phyloP scores from a whole-genome alignment of 495 filamentous ascomycete genomes.

The Patellaria atrata region DNA sequence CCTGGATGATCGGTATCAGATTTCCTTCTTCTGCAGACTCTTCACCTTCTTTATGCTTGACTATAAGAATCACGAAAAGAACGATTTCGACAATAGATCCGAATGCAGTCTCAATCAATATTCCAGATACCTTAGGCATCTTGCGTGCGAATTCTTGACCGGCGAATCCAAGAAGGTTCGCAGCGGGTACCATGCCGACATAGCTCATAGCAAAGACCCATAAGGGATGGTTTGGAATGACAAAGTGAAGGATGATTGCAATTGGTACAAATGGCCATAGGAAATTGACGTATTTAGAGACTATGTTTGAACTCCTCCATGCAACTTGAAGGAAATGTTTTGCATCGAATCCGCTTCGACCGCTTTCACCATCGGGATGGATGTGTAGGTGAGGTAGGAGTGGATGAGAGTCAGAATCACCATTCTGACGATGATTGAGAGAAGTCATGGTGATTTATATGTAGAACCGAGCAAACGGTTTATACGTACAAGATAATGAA shows the following conservation, averaged over 20 bases:
- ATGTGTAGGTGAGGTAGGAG: too few relatives aligned
- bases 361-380: constrained; percentile 49
- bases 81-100: constrained; percentile 71
- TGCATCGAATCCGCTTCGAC: constrained; percentile 46
- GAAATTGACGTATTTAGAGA: constrained; percentile 46
- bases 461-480: too few relatives aligned
- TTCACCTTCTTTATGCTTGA: too few relatives aligned
- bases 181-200: constrained; percentile 74
- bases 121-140: constrained; percentile 60
- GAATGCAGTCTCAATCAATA: constrained; percentile 62
- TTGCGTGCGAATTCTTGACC: constrained; percentile 70
- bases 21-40: constrained; percentile 28
- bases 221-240: constrained; percentile 43
- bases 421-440: too few relatives aligned
- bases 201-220: constrained; percentile 59
- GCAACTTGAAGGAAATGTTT: constrained; percentile 44
- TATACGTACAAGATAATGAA: too few relatives aligned
- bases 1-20: constrained; percentile 55
- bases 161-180: constrained; percentile 77
- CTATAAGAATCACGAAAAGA: constrained; percentile 67
- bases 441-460: too few relatives aligned
- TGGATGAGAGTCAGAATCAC: too few relatives aligned
- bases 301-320: constrained; percentile 41
- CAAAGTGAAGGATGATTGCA: constrained; percentile 52
- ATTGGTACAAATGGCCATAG: constrained; percentile 65